Conservation (phyloP, 108 stramenopile species). For the Pseudonitzschia pungens region DNA sequence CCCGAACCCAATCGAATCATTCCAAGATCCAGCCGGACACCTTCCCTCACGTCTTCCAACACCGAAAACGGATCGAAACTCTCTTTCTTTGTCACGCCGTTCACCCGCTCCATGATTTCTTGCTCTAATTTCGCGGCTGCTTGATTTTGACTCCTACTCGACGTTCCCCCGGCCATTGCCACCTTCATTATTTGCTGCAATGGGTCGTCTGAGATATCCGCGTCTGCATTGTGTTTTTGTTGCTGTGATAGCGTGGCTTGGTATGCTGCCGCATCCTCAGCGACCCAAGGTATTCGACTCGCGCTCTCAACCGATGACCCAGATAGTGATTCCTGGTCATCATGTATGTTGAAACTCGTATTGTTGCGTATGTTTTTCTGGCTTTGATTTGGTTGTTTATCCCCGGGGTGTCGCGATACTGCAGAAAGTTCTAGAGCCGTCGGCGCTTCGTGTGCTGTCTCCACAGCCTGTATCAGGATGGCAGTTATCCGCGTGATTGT, state of each 20-base stretch:
- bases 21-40: slow-evolving; percentile 69
- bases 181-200: slow-evolving; percentile 43
- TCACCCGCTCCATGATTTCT: slow-evolving; percentile 40
- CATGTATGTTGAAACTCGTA: neutral
- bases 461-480: slow-evolving; percentile 67
- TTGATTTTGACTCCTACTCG: slow-evolving; percentile 20
- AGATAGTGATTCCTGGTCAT: slow-evolving; percentile 6
- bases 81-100: slow-evolving; percentile 40
- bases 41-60: slow-evolving; percentile 61
- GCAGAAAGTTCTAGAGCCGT: slow-evolving; percentile 11
- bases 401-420: neutral
- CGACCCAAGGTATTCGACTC: slow-evolving; percentile 31
- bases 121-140: slow-evolving; percentile 35
- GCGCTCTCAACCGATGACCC: slow-evolving; percentile 22
- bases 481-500: slow-evolving; percentile 66
- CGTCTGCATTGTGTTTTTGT: slow-evolving; percentile 16
- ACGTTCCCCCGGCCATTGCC: slow-evolving; percentile 32
- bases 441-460: slow-evolving; percentile 44
- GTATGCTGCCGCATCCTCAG: slow-evolving; percentile 52
- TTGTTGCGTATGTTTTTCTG: neutral
- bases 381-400: slow-evolving; percentile 3
- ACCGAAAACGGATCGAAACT: slow-evolving; percentile 63
- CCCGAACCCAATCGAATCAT: slow-evolving; percentile 56
- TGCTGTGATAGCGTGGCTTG: slow-evolving; percentile 55
- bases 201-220: slow-evolving; percentile 34